Evolutionary conservation across 2,329 filamentous ascomycete species (phyloP), one percentile per base, ranked within the genome.

Genomic region (Drechslerella dactyloides): DNA sequence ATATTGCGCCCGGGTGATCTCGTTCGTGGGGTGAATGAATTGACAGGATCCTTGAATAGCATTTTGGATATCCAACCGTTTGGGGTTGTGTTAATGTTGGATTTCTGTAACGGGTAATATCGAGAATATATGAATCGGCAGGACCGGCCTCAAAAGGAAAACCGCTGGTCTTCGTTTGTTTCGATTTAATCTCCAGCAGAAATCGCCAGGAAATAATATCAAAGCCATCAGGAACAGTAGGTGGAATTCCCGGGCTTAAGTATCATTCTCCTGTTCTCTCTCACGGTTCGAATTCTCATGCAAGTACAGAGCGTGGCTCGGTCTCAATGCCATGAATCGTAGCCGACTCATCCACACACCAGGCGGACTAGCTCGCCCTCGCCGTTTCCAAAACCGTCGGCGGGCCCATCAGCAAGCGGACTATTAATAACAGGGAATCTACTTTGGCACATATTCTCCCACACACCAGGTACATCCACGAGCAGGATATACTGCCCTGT

Each of bases 401-500:
- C 27, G 8, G 27, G 27, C 19, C 44, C 44, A 48, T 5, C 5
- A 8, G n/a, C 44, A 10, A 48, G 19, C 44, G 50, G 66, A 70
- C 66, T 70, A 70, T 63, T 63, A 62, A 59, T 70, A 64, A 59
- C 50, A 63, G 51, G 59, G 53, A 62, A 48, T 3, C 6, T 10
- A 48, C 17, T 21, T 17, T 33, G 6, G 37, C 44, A 48, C n/a
- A 48, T 4, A 4, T 5, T 19, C 17, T 48, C n/a, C 4, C 44
- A 48, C 27, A 33, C 4, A 33, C 4, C 8, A 33, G 4, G 8
- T 8, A 33, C 27, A 33, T 33, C 27, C 27, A 4, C 8, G 3
- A 3, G 27, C 8, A 33, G 3, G 27, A 33, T 33, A 8, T 33
- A 33, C 8, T 33, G 27, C 27, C 27, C 3, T 33, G 27, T 8